Conservation (phyloP, 1,139 yeast genomes). For the Blastobotrys arbuscula region DNA sequence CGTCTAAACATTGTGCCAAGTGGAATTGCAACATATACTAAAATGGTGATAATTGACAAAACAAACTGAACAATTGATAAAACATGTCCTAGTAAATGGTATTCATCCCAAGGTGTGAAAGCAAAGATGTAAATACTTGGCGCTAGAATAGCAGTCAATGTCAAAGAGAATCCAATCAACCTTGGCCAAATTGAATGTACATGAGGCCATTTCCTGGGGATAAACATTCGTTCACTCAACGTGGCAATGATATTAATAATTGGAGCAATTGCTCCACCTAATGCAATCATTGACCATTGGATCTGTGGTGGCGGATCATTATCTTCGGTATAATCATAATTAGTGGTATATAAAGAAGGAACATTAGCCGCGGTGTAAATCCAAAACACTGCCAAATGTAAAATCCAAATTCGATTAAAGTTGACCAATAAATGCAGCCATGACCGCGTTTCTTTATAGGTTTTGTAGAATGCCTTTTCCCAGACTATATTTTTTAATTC, state of each 20-base stretch:
- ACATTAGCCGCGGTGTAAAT: constrained; percentile 74
- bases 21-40: constrained; percentile 58
- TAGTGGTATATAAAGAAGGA: constrained; percentile 64
- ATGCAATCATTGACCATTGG: constrained; percentile 54
- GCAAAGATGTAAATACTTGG: constrained; percentile 60
- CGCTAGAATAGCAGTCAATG: constrained; percentile 45
- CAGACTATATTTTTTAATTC: constrained; percentile 51
- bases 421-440: constrained; percentile 76
- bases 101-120: constrained; percentile 46
- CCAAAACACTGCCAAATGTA: constrained; percentile 76
- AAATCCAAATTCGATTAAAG: constrained; percentile 78
- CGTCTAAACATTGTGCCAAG: constrained; percentile 45
- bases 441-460: constrained; percentile 66
- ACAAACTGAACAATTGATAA: constrained; percentile 55
- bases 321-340: constrained; percentile 52
- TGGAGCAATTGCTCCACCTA: constrained; percentile 71
- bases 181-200: constrained; percentile 46
- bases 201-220: constrained; percentile 69
- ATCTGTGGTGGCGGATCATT: constrained; percentile 64
- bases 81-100: constrained; percentile 44
- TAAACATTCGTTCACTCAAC: constrained; percentile 55
- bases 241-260: constrained; percentile 59
- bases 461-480: constrained; percentile 61
- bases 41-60: constrained; percentile 53
- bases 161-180: constrained; percentile 39